Evolutionary conservation across 164 flowering plant genomes (phyloP), one percentile per base, ranked within the genome.

Genomic region (Tinospora cordifolia): DNA sequence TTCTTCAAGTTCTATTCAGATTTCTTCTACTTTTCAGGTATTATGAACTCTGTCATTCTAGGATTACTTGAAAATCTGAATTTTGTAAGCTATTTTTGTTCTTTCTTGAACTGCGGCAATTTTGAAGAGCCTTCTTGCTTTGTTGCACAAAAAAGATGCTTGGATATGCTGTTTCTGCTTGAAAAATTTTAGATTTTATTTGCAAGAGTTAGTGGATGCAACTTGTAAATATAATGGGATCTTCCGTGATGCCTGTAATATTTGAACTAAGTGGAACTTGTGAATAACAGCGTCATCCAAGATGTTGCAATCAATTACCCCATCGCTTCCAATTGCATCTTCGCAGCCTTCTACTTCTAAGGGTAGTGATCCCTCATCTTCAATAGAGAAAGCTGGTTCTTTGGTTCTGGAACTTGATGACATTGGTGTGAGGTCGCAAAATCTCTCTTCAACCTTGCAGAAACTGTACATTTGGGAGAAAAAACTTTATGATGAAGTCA

Each of bases 401-500:
- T 75, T 71, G 62, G 65, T 21, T 19, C 38, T 82, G 68, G 92
- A 80, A 22, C 67, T 81, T 15, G 84, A 84, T 73, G 90, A 84
- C 4, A 26, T 78, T 59, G 80, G 77, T 38, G 67, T 75, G 75
- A 77, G 83, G 67, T 77, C 88, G 0, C 67, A 75, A 63, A 87
- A 79, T 70, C 90, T 95, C 66, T 91, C 98, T 39, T 86, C 89
- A 12, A 87, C 96, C 17, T 73, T 95, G 74, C 90, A 87, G 36
- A 95, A 90, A 82, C 79, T 93, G 6, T 82, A 84, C 69, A 85
- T 91, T 21, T 95, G 96, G 99, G 99, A 92, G 86, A 95, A 91
- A 83, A 95, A 95, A 73, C 90, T 95, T 39, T 90, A 83, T 67
- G 81, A 86, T 19, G 99, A 95, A 86, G 98, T 95, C 22, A 95